Evolutionary conservation across 2,329 filamentous ascomycete genomes (phyloP).

Genomic region (Didymellaceae sp.): DNA sequence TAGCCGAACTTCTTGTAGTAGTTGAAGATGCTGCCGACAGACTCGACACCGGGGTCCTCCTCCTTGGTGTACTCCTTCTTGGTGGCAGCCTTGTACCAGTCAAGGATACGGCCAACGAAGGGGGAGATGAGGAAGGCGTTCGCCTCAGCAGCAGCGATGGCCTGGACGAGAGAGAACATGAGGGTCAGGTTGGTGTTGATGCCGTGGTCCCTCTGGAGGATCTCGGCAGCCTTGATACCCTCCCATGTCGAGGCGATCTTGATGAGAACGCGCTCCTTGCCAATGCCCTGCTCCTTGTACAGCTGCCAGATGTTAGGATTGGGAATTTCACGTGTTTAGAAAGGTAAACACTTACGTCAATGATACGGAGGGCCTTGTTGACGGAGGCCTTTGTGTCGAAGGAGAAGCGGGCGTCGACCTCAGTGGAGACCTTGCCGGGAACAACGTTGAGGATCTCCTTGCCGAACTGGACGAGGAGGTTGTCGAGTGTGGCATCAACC

Average conservation of each 20-base stretch:
- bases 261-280: constrained; percentile 94
- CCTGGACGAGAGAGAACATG: constrained; percentile 96
- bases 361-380: constrained; percentile 95
- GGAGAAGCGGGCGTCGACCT: constrained; percentile 95
- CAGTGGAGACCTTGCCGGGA: constrained; percentile 97
- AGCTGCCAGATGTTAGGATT: constrained; percentile 64
- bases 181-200: constrained; percentile 99
- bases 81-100: constrained; percentile 97
- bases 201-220: constrained; percentile 92
- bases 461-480: constrained; percentile 96
- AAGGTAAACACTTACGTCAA: constrained; percentile 86
- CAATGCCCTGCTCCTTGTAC: constrained; percentile 89
- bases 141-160: constrained; percentile 94
- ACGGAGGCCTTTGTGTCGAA: constrained; percentile 94
- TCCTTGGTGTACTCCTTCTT: constrained; percentile 91
- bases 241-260: constrained; percentile 99
- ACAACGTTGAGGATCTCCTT: constrained; percentile 97
- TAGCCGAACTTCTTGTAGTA: constrained; percentile 99
- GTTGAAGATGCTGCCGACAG: constrained; percentile 94
- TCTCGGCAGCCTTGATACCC: constrained; percentile 98
- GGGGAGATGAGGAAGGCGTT: constrained; percentile 97
- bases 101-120: constrained; percentile 98
- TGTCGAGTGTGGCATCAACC: constrained; percentile 89
- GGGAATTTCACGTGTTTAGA: neutral
- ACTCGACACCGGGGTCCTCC: constrained; percentile 96